Percentiles rank a stretch among this genome's conserved stretches.
phyloP scores from a whole-genome alignment of 2,329 filamentous ascomycete species.

The Colletotrichum tropicicola region DNA sequence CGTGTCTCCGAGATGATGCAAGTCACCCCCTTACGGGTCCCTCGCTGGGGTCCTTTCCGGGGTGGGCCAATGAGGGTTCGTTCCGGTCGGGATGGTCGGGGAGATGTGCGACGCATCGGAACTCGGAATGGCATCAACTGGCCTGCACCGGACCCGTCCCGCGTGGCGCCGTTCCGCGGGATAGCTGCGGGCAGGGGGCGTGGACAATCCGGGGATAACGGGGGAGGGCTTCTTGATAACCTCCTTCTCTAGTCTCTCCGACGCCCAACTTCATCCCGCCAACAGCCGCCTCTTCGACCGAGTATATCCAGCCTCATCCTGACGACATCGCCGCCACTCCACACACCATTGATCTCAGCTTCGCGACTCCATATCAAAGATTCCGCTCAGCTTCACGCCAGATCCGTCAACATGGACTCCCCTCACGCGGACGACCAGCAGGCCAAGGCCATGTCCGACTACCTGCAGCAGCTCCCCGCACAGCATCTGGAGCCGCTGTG shows the following conservation, averaged over 20 bases:
- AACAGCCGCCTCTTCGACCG: neutral
- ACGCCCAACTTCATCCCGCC: neutral
- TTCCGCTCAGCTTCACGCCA: neutral
- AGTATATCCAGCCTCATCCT: too few species aligned
- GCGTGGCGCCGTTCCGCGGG: constrained; percentile 1
- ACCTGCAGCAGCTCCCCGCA: constrained; percentile 38
- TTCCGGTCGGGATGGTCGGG: neutral
- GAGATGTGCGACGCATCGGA: constrained; percentile 14
- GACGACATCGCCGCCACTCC: neutral
- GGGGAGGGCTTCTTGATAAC: constrained; percentile 11
- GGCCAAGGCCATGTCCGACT: constrained; percentile 38
- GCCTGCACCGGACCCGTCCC: neutral
- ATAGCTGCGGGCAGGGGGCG: neutral
- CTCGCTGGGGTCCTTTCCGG: neutral
- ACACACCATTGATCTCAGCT: neutral
- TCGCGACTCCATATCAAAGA: neutral
- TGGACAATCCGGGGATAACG: constrained; percentile 7
- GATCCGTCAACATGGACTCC: constrained; percentile 1
- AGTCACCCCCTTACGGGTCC: neutral
- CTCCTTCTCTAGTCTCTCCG: neutral
- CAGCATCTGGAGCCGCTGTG: constrained; percentile 53
- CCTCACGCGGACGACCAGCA: constrained; percentile 25
- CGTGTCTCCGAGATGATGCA: neutral
- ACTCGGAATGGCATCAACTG: constrained; percentile 11
- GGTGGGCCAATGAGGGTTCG: neutral